These are phyloP conservation scores for Mercurialis annua DNA, from an alignment of 345 rosid genomes.

Conservation along the genomic window DNA sequence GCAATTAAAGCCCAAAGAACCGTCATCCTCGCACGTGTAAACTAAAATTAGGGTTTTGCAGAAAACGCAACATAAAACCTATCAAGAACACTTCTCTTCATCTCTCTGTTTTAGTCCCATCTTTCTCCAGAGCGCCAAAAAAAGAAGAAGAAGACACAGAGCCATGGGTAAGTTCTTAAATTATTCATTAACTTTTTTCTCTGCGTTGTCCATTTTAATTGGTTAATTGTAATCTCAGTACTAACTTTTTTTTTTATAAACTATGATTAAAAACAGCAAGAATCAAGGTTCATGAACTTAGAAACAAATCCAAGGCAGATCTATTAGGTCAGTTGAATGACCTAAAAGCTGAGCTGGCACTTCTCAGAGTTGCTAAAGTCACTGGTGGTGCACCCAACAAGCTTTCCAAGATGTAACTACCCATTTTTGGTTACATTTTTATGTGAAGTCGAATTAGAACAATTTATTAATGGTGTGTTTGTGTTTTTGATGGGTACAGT, in stretches of 20 bases:
- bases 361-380: conserved; percentile 27
- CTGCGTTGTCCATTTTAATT: background rate
- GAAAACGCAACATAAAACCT: background rate
- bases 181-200: background rate
- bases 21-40: background rate
- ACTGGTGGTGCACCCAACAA: conserved; percentile 27
- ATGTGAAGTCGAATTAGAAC: background rate
- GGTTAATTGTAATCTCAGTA: background rate
- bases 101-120: background rate
- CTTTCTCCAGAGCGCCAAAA: background rate
- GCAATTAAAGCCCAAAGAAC: too few species aligned
- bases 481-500: background rate
- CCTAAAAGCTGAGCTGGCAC: conserved; percentile 22
- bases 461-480: background rate
- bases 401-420: conserved; percentile 12
- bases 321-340: conserved; percentile 14
- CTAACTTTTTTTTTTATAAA: background rate
- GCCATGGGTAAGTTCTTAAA: conserved; percentile 3
- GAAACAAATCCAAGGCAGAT: conserved; percentile 13
- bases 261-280: background rate
- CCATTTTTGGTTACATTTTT: background rate
- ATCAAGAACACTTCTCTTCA: background rate
- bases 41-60: conserved; percentile 1
- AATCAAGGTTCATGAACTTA: conserved; percentile 13
- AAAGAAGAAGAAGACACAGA: background rate